A percentile compares a stretch with the other conserved stretches of the same genome.
These are phyloP conservation scores for Nakazawaea anatomiae DNA, from an alignment of 805 yeast species.

Conservation along the genomic window DNA sequence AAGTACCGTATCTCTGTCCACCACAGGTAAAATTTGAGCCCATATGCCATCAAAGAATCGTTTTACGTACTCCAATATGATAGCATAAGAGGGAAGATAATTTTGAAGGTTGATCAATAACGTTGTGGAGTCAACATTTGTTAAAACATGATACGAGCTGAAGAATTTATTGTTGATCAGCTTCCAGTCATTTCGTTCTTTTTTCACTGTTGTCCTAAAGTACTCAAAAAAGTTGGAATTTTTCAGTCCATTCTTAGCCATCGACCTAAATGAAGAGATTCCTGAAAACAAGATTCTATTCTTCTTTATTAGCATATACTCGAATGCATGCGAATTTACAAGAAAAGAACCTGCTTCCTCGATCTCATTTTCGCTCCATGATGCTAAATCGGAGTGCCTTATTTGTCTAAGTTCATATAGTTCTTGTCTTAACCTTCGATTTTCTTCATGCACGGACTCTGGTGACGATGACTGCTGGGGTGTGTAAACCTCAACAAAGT, in stretches of 20 bases:
- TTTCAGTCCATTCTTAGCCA: not conserved
- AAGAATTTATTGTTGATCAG: not conserved
- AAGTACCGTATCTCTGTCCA: conserved; percentile 27
- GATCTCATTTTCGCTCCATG: not conserved
- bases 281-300: not conserved
- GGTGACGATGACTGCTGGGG: not conserved
- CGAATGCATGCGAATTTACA: not conserved
- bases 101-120: not conserved
- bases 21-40: conserved; percentile 29
- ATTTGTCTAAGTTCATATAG: not conserved
- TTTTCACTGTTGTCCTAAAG: not conserved
- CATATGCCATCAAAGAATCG: conserved; percentile 13
- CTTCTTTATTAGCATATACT: not conserved
- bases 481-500: not conserved
- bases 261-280: not conserved
- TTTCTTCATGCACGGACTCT: not conserved
- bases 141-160: not conserved
- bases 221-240: not conserved
- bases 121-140: not conserved
- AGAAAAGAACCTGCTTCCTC: not conserved
- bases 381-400: not conserved
- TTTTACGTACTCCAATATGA: not conserved
- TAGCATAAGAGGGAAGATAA: not conserved
- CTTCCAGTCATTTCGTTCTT: not conserved
- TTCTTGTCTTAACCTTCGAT: not conserved